Percentiles rank a stretch among this genome's conserved stretches.
These are phyloP conservation scores for Lipomyces lipofer DNA, from an alignment of 805 yeast species.

Conservation along the genomic window DNA sequence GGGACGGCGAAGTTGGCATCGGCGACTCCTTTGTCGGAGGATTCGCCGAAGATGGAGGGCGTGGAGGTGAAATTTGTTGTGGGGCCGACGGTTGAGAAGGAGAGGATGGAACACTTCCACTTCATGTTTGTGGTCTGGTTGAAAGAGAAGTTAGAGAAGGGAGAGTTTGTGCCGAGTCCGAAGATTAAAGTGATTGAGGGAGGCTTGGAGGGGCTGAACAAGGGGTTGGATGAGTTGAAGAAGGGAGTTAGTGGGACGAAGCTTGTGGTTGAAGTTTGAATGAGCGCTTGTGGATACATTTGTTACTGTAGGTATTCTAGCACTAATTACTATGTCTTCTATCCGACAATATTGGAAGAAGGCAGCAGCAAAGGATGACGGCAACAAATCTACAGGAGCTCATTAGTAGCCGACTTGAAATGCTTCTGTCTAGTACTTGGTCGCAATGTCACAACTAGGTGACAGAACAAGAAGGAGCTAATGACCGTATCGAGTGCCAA, in stretches of 20 bases:
- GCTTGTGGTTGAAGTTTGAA: no score
- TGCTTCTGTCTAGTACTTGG: no score
- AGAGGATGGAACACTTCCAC: background rate
- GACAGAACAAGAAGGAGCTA: no score
- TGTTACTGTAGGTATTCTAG: no score
- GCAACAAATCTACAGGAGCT: no score
- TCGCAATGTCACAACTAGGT: no score
- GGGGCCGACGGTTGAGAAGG: background rate
- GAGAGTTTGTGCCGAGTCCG: constrained; percentile 10
- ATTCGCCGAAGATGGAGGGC: background rate
- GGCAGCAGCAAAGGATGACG: no score
- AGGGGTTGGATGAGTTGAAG: constrained; percentile 26
- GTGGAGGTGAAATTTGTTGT: constrained; percentile 2
- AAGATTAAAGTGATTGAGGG: constrained; percentile 24
- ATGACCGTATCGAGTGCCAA: no score
- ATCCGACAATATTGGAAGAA: no score
- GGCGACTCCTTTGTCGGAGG: background rate
- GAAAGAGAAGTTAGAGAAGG: background rate
- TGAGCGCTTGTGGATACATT: no score
- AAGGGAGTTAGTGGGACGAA: constrained; percentile 34
- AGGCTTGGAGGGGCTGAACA: constrained; percentile 32
- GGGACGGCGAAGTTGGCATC: background rate
- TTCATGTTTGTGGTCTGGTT: constrained; percentile 1
- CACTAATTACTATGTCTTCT: no score
- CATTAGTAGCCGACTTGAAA: no score